phyloP scores from a whole-genome alignment of 305 asterid genomes.

The Ilex paraguariensis region DNA sequence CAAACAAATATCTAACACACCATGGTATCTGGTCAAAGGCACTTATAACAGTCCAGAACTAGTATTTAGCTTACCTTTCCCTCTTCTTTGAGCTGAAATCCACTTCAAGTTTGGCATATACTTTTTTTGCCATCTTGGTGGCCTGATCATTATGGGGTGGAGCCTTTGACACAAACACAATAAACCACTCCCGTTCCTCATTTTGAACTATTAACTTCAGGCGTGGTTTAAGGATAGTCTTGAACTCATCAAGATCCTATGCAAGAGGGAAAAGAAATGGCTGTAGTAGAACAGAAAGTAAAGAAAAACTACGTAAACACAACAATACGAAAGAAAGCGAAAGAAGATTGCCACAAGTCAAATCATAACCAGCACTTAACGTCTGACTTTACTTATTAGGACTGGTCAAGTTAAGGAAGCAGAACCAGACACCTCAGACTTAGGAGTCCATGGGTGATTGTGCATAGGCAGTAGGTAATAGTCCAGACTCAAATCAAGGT shows the following conservation, averaged over 20 bases:
- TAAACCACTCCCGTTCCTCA: conserved; percentile 98
- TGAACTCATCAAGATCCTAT: conserved; percentile 98
- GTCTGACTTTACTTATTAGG: too few relatives aligned
- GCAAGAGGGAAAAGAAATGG: conserved; percentile 12
- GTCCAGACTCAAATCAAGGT: too few relatives aligned
- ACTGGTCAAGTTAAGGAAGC: too few relatives aligned
- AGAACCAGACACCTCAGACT: conserved; percentile 9
- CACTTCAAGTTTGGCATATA: conserved; percentile 87
- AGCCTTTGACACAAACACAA: conserved; percentile 91
- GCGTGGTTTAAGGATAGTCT: conserved; percentile 97
- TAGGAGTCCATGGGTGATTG: too few relatives aligned
- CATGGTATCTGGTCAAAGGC: too few relatives aligned
- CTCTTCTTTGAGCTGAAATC: conserved; percentile 97
- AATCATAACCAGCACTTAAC: neutral
- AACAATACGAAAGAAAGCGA: neutral
- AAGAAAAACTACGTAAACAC: conserved; percentile 1
- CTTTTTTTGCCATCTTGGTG: conserved; percentile 95
- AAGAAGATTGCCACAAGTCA: neutral
- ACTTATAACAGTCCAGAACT: too few relatives aligned
- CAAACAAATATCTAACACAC: neutral
- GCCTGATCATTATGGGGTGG: conserved; percentile 94
- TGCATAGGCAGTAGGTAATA: too few relatives aligned
- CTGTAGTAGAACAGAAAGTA: conserved; percentile 6
- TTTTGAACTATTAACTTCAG: conserved; percentile 94
- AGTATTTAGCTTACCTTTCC: conserved; percentile 60